Percentiles rank a stretch among this genome's conserved stretches.
phyloP scores from a whole-genome alignment of 2,329 filamentous ascomycete species.

The Ophiostoma populinum region DNA sequence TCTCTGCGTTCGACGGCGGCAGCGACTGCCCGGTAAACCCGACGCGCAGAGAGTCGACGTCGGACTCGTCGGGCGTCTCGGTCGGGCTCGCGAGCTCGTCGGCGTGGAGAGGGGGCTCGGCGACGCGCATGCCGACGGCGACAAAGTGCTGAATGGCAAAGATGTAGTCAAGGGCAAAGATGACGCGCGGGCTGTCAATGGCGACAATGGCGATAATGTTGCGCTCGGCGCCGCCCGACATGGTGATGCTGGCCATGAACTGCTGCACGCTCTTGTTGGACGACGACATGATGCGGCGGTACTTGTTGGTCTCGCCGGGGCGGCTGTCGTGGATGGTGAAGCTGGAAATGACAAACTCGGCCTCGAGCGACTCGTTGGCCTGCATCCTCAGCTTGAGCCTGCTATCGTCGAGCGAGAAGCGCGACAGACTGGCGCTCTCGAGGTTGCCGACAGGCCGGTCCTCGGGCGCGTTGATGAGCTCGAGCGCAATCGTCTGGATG shows the following conservation, averaged over 20 bases:
- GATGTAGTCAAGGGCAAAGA: constrained; percentile 89
- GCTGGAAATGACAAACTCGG: constrained; percentile 80
- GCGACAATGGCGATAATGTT: constrained; percentile 82
- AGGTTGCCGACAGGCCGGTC: constrained; percentile 63
- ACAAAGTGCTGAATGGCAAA: constrained; percentile 77
- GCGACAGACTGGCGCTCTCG: constrained; percentile 68
- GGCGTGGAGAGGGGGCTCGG: constrained; percentile 27
- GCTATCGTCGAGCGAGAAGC: constrained; percentile 87
- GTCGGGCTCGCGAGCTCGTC: constrained; percentile 35
- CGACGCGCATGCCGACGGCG: constrained; percentile 49
- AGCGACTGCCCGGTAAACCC: constrained; percentile 22
- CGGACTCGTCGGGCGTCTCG: constrained; percentile 41
- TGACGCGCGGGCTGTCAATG: constrained; percentile 84
- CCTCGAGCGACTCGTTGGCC: constrained; percentile 78
- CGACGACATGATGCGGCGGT: constrained; percentile 93
- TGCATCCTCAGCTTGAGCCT: constrained; percentile 84
- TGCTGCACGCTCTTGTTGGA: constrained; percentile 92
- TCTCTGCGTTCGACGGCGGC: too few relatives aligned
- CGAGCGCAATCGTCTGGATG: constrained; percentile 71
- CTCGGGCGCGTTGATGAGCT: constrained; percentile 63
- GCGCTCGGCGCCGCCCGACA: constrained; percentile 67
- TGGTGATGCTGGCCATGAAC: constrained; percentile 92
- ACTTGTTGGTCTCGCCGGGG: constrained; percentile 81
- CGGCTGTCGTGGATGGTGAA: constrained; percentile 91
- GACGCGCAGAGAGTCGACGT: constrained; percentile 38